Percentiles rank a stretch among this genome's conserved stretches.
These are phyloP conservation scores for Senecio squalidus DNA, from an alignment of 140 eudicot species.

Conservation along the genomic window DNA sequence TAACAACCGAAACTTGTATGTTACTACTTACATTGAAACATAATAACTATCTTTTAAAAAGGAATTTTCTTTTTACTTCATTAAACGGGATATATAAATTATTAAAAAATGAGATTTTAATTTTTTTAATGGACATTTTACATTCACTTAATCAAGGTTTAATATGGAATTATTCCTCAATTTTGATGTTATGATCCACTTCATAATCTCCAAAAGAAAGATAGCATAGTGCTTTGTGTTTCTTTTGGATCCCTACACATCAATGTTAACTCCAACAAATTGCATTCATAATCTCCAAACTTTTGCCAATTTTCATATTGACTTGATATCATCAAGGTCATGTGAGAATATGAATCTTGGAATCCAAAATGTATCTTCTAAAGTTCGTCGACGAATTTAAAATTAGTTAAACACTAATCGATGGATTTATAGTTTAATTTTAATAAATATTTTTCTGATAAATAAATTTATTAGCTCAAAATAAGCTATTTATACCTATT, in stretches of 20 bases:
- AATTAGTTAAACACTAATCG: background rate
- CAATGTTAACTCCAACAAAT: background rate
- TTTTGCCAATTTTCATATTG: constrained; percentile 6
- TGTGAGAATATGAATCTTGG: background rate
- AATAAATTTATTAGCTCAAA: no score
- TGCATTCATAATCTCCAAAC: constrained; percentile 22
- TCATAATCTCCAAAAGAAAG: constrained; percentile 22
- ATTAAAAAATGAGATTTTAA: no score
- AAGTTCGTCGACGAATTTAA: background rate
- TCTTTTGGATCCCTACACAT: constrained; percentile 2
- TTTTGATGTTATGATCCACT: constrained; percentile 25
- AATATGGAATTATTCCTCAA: constrained; percentile 9
- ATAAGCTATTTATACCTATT: no score
- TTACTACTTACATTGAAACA: no score
- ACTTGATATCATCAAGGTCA: background rate
- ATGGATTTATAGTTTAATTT: no score
- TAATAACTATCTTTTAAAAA: no score
- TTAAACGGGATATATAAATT: no score
- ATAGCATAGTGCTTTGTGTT: constrained; percentile 23
- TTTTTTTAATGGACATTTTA: no score
- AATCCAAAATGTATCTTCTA: background rate
- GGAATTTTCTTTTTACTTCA: no score
- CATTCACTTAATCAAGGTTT: background rate
- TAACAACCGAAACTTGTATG: no score
- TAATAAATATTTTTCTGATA: no score